Evolutionary conservation across 495 filamentous ascomycete genomes (phyloP), one percentile per base, ranked within the genome.

Genomic region (Aspergillus carlsbadensis): DNA sequence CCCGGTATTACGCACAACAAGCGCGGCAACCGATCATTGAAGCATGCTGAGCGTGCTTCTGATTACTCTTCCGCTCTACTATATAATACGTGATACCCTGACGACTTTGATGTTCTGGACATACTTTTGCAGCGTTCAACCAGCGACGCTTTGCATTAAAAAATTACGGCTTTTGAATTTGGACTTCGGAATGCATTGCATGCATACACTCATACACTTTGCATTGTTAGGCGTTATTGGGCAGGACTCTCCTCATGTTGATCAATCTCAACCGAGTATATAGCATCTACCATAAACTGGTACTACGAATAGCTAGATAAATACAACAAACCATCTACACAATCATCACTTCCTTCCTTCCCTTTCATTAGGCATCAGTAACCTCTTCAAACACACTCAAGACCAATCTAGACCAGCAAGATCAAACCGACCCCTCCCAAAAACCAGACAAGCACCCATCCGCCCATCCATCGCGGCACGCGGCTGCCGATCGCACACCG

Each of bases 1-100:
- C 82, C 51, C 78, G 79, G 64, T 87, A 81, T 74, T 87, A 84
- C 69, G 76, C 82, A 58, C 77, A 77, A 53, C 71, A 70, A 64
- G 54, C 75, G 58, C 70, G 70, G 60, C 68, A 65, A 54, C 63
- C 74, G 21, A 69, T 75, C 17, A 73, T 81, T 52, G 69, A 74
- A 54, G 73, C 77, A 52, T 80, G 71, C 54, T 75, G 69, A 71
- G 52, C 47, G 47, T 62, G 36, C 34, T 56, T 54, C 64, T 58
- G 59, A 26, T 41, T 11, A 13, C 26, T 10, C 13, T 44, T 45
- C 18, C 52, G 18, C 41, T 8, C 3, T 40, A n/a, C 47, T 53
- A 24, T 45, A 58, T 35, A 39, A 54, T 59, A 59, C 49, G 36
- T 49, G 43, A 48, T 54, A 54, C 50, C 44, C 50, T 34, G 13